Evolutionary conservation across 2,329 filamentous ascomycete genomes (phyloP).

Genomic region (Thielaviopsis punctulata): DNA sequence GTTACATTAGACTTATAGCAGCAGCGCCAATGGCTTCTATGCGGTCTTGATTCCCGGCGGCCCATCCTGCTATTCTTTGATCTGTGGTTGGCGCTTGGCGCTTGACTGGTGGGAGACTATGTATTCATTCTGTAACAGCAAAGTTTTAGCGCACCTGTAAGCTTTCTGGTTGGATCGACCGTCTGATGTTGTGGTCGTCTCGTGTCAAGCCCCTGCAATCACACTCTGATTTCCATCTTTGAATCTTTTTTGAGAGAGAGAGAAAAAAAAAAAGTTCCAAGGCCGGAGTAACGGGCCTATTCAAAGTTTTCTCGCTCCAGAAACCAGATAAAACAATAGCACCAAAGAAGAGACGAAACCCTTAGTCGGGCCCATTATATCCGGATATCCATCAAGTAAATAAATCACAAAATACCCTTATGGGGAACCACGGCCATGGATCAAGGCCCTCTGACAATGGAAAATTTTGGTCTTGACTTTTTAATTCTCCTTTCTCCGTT

Average conservation of each 20-base stretch:
- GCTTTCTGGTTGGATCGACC: neutral
- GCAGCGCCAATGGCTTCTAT: neutral
- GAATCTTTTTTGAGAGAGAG: neutral
- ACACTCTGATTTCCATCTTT: neutral
- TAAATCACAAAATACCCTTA: neutral
- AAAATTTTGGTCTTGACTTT: neutral
- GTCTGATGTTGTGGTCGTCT: neutral
- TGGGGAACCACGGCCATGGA: neutral
- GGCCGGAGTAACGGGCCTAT: neutral
- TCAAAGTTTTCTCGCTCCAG: neutral
- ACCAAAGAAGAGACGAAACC: too few species aligned
- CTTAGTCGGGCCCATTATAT: too few species aligned
- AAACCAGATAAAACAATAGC: neutral
- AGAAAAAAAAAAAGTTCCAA: neutral
- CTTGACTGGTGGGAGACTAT: neutral
- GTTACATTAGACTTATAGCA: neutral
- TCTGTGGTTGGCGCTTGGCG: neutral
- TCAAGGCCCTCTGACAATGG: neutral
- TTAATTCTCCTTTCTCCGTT: neutral
- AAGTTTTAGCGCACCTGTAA: neutral
- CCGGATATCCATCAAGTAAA: too few species aligned
- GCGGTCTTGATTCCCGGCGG: neutral
- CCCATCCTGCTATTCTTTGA: neutral
- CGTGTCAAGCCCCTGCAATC: neutral
- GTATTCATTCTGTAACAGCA: neutral